These are phyloP conservation scores for Dovyalis caffra DNA, from an alignment of 345 rosid genomes.

Conservation along the genomic window DNA sequence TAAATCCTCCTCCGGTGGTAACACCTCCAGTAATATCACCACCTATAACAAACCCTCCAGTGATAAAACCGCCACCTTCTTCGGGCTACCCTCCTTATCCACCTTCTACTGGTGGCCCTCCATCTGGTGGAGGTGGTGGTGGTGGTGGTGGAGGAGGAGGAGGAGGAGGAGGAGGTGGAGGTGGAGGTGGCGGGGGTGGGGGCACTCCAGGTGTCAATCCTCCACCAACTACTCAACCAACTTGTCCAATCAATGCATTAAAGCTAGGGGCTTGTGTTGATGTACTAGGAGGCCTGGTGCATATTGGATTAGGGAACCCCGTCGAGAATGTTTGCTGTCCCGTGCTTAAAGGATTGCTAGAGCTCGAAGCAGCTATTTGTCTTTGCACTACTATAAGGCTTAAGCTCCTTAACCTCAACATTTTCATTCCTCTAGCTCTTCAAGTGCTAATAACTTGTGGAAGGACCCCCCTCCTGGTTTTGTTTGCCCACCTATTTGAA, in stretches of 20 bases:
- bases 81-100: slow-evolving; percentile 55
- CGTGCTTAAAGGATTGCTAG: slow-evolving; percentile 38
- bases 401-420: slow-evolving; percentile 43
- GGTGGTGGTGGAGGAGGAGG: slow-evolving; percentile 22
- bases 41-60: slow-evolving; percentile 37
- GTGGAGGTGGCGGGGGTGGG: slow-evolving; percentile 47
- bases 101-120: slow-evolving; percentile 40
- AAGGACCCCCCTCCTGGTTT: slow-evolving; percentile 42
- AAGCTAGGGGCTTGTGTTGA: slow-evolving; percentile 49
- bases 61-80: slow-evolving; percentile 47
- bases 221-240: slow-evolving; percentile 16
- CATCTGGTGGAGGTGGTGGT: slow-evolving; percentile 18
- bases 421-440: slow-evolving; percentile 46
- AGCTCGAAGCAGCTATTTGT: slow-evolving; percentile 52
- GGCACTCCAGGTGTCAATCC: slow-evolving; percentile 24
- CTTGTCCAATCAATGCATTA: slow-evolving; percentile 43
- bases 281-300: slow-evolving; percentile 40
- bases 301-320: slow-evolving; percentile 42
- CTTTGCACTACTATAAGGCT: slow-evolving; percentile 41
- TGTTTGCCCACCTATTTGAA: slow-evolving; percentile 32
- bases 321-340: slow-evolving; percentile 44
- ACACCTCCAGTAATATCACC: slow-evolving; percentile 23
- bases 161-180: slow-evolving; percentile 37
- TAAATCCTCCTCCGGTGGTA: slow-evolving; percentile 27
- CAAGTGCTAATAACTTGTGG: slow-evolving; percentile 43